Evolutionary conservation across 2,329 filamentous ascomycete genomes (phyloP), one percentile per base, ranked within the genome.

Genomic region (Ceratocystis diversiconidia): DNA sequence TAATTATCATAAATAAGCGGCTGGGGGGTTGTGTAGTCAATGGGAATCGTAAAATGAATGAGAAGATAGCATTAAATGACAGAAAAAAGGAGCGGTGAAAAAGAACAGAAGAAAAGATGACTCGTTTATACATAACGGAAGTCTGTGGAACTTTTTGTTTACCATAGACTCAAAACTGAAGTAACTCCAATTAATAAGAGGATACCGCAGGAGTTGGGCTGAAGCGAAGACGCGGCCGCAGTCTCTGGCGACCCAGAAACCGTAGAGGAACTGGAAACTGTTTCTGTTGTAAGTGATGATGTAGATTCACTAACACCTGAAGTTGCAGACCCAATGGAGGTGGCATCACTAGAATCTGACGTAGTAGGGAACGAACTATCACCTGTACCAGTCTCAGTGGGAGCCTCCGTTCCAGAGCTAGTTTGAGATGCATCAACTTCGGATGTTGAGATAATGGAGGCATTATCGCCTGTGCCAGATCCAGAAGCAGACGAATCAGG

Each of bases 101-200:
- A 4, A 30, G 8, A 57, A 12, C 55, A 59, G 3, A 25, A 8
- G 6, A 7, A 32, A 32, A n/a, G 2, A 8, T 12, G 28, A 22
- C 28, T n/a, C 17, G 8, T 36, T 8, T 10, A 12, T 3, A 36
- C 5, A 52, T n/a, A 25, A 30, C 7, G 28, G 8, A 8, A 19
- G 8, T 5, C 5, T 8, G 4, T 7, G 10, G 28, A 5, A 41
- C 36, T 3, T 19, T 59, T 7, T 36, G 55, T 59, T 59, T 59
- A 36, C 55, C 55, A 59, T 25, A 36, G 55, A 59, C 28, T 59
- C 28, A 59, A 59, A n/a, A 59, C 12, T 59, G 55, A 59, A n/a
- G 30, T 32, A 25, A 59, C 19, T n/a, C 28, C 28, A 59, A 59
- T 8, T 32, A 59, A 10, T 2, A 59, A 8, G 55, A 59, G 17